Conservation (phyloP, 805 yeast species). For the Hermanozyma aechmeae region DNA sequence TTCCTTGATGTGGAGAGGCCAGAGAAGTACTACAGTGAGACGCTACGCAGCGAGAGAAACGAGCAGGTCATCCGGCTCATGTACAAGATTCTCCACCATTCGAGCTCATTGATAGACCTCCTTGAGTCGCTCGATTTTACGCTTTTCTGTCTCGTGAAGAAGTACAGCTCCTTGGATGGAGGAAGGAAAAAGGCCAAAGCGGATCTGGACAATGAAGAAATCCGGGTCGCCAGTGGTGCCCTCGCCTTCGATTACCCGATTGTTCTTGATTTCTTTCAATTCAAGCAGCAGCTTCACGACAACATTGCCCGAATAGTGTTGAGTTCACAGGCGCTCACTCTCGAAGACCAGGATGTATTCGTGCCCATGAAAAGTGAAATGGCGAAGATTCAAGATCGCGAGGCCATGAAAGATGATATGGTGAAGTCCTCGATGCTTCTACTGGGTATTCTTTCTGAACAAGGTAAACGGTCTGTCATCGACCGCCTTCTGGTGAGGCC, state of each 20-base stretch:
- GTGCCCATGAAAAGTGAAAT: constrained; percentile 51
- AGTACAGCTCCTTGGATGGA: constrained; percentile 12
- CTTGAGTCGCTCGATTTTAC: constrained; percentile 57
- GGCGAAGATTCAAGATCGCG: constrained; percentile 31
- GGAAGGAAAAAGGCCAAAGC: constrained; percentile 7
- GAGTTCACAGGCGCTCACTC: constrained; percentile 60
- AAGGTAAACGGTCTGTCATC: constrained; percentile 30
- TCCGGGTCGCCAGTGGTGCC: constrained; percentile 6
- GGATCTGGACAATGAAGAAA: constrained; percentile 1
- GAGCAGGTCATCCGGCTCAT: constrained; percentile 43
- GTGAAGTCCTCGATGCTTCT: constrained; percentile 44
- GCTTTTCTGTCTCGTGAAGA: constrained; percentile 36
- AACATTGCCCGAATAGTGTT: constrained; percentile 47
- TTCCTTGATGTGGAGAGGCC: constrained; percentile 29
- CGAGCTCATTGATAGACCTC: constrained; percentile 40
- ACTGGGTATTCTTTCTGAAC: constrained; percentile 35
- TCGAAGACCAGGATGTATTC: constrained; percentile 70
- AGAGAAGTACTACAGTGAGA: constrained; percentile 24
- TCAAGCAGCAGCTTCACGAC: constrained; percentile 67
- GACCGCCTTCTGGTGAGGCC: constrained; percentile 28
- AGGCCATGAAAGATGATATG: constrained; percentile 27
- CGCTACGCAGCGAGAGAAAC: constrained; percentile 34
- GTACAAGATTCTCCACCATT: constrained; percentile 42
- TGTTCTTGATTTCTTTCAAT: constrained; percentile 61
- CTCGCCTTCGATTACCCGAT: constrained; percentile 41